A percentile compares a stretch with the other conserved stretches of the same genome.
Evolutionary conservation across 2,329 filamentous ascomycete species (phyloP).

Genomic region (Didymella pinodella): DNA sequence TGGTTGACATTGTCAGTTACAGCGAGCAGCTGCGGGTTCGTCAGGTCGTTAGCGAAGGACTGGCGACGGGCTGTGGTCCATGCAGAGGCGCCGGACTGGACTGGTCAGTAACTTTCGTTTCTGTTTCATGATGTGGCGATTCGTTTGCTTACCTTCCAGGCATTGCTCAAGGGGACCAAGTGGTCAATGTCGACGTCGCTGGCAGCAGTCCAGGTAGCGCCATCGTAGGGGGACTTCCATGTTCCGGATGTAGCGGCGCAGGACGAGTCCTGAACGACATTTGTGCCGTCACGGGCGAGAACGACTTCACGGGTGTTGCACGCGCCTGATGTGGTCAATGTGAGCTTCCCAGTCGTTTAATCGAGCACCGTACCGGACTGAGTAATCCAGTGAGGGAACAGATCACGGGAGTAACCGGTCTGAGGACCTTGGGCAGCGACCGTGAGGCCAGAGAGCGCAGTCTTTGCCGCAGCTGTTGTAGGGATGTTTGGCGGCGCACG

Average conservation of each 20-base stretch:
- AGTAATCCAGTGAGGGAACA: slow-evolving; percentile 77
- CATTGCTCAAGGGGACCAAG: slow-evolving; percentile 80
- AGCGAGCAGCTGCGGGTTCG: slow-evolving; percentile 77
- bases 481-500: slow-evolving; percentile 69
- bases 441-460: slow-evolving; percentile 65
- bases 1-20: slow-evolving; percentile 81
- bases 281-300: slow-evolving; percentile 74
- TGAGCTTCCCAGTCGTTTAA: neutral
- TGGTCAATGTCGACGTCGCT: slow-evolving; percentile 84
- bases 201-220: slow-evolving; percentile 71
- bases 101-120: neutral
- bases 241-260: slow-evolving; percentile 71
- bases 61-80: slow-evolving; percentile 76
- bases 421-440: slow-evolving; percentile 65
- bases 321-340: slow-evolving; percentile 28
- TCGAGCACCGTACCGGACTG: slow-evolving; percentile 45
- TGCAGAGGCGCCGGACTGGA: slow-evolving; percentile 70
- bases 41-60: slow-evolving; percentile 79
- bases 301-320: slow-evolving; percentile 80
- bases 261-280: slow-evolving; percentile 62
- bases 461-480: slow-evolving; percentile 62
- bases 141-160: slow-evolving; percentile 67
- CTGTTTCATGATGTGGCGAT: slow-evolving; percentile 5
- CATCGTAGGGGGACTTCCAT: slow-evolving; percentile 79
- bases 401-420: slow-evolving; percentile 68